phyloP scores from a whole-genome alignment of 1,139 yeast genomes.

The Blastobotrys petasosporus region DNA sequence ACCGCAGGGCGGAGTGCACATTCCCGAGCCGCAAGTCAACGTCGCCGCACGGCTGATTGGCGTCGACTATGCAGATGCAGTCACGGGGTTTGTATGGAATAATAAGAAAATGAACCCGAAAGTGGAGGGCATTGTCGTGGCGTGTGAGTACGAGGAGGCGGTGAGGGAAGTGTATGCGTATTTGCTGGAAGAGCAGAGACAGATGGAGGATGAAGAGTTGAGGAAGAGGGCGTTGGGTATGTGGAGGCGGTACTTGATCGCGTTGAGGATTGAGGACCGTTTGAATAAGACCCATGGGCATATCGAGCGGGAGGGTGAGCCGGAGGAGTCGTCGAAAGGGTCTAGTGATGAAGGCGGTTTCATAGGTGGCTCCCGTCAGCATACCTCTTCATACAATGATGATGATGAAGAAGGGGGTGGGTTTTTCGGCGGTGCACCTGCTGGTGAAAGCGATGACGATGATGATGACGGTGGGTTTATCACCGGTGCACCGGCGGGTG shows the following conservation, averaged over 20 bases:
- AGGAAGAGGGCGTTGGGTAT: conserved; percentile 52
- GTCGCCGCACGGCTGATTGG: conserved; percentile 65
- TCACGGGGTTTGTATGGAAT: conserved; percentile 74
- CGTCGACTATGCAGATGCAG: conserved; percentile 82
- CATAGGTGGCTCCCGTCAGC: conserved; percentile 1
- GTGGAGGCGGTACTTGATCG: conserved; percentile 71
- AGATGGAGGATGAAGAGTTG: conserved; percentile 41
- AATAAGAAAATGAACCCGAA: conserved; percentile 49
- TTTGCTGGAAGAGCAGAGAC: conserved; percentile 49
- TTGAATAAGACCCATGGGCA: conserved; percentile 61
- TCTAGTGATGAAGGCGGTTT: conserved; percentile 3
- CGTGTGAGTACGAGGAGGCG: conserved; percentile 60
- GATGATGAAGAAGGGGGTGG: conserved; percentile 10
- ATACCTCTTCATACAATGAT: conserved; percentile 2
- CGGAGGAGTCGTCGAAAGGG: no score
- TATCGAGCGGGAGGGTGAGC: conserved; percentile 29
- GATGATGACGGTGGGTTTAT: conserved; percentile 13
- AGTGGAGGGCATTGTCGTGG: conserved; percentile 73
- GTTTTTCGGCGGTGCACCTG: conserved; percentile 4
- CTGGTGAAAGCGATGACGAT: background rate
- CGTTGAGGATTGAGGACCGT: conserved; percentile 64
- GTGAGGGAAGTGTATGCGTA: conserved; percentile 51
- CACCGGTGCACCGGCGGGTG: conserved; percentile 2
- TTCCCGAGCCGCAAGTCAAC: conserved; percentile 50
- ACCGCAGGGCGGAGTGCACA: conserved; percentile 71